Evolutionary conservation across 805 yeast genomes (phyloP).

Genomic region (Yamadazyma olivae): DNA sequence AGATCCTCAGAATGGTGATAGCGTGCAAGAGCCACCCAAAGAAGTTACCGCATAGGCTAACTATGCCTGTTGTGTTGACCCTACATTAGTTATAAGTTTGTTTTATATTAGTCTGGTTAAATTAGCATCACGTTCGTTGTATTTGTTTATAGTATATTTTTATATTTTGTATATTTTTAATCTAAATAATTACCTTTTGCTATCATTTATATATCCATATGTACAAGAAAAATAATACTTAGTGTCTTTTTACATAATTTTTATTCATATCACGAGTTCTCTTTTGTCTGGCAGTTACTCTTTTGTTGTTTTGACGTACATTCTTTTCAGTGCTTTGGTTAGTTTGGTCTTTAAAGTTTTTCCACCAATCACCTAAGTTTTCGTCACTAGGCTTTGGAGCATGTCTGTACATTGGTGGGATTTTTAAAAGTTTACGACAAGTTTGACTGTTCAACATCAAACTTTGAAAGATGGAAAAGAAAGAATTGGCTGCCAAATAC

Average conservation of each 20-base stretch:
- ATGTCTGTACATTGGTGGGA: conserved; percentile 55
- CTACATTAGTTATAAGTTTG: too few species aligned
- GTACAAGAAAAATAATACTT: too few species aligned
- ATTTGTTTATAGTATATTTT: too few species aligned
- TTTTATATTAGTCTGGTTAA: too few species aligned
- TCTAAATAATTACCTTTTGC: too few species aligned
- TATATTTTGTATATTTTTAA: too few species aligned
- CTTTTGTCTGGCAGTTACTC: conserved; percentile 35
- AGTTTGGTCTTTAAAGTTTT: conserved; percentile 27
- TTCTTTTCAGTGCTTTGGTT: conserved; percentile 30
- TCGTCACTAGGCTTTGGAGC: conserved; percentile 27
- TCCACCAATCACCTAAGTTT: conserved; percentile 36
- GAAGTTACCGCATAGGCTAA: too few species aligned
- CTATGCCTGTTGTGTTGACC: too few species aligned
- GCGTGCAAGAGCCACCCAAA: too few species aligned
- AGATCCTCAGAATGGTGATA: too few species aligned
- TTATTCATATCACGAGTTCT: conserved; percentile 27
- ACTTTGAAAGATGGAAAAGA: conserved; percentile 72
- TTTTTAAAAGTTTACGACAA: conserved; percentile 56
- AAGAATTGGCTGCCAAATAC: conserved; percentile 80
- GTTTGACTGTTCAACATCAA: conserved; percentile 54
- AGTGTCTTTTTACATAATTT: conserved; percentile 41
- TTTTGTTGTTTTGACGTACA: conserved; percentile 32
- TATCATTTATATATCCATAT: too few species aligned
- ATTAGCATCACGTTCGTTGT: too few species aligned